Conservation (phyloP, 345 rosid genomes). For the Linum lewisii region DNA sequence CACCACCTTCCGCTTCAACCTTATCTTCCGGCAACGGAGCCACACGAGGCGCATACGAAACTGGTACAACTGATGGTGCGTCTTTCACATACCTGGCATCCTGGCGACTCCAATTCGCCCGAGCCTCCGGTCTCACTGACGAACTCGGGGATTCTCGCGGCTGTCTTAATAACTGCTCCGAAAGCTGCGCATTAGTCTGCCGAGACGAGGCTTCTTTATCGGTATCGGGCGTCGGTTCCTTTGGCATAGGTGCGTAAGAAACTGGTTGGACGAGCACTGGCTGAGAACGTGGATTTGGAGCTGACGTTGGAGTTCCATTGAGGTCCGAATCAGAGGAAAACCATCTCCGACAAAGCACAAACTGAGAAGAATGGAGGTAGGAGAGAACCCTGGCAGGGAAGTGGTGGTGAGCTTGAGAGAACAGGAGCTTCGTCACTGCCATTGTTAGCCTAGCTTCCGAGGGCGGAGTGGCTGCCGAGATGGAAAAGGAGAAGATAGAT, state of each 20-base stretch:
- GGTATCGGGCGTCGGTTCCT: slow-evolving; percentile 13
- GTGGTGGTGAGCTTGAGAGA: slow-evolving; percentile 1
- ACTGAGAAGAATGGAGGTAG: not conserved
- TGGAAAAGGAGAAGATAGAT: not conserved
- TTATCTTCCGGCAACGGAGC: slow-evolving; percentile 86
- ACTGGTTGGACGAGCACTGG: slow-evolving; percentile 40
- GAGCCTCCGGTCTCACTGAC: slow-evolving; percentile 11
- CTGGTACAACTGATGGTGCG: slow-evolving; percentile 41
- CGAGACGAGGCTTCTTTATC: slow-evolving; percentile 12
- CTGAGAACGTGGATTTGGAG: not conserved
- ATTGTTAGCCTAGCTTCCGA: not conserved
- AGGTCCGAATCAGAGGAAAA: not conserved
- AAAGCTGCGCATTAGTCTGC: slow-evolving; percentile 1
- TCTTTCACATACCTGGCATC: slow-evolving; percentile 71
- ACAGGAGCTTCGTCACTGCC: slow-evolving; percentile 2
- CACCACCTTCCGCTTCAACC: slow-evolving; percentile 14
- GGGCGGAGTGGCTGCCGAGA: not conserved
- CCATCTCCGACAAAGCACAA: not conserved
- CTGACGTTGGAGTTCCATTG: not conserved
- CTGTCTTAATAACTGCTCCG: slow-evolving; percentile 1
- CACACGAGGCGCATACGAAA: slow-evolving; percentile 60
- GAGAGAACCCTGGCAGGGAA: not conserved
- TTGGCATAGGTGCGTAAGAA: slow-evolving; percentile 55
- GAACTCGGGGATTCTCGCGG: slow-evolving; percentile 2
- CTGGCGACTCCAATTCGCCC: slow-evolving; percentile 49